Percentiles rank a stretch among this genome's conserved stretches.
Evolutionary conservation across 2,329 filamentous ascomycete genomes (phyloP).

Genomic region (Torrubiella hemipterigena): DNA sequence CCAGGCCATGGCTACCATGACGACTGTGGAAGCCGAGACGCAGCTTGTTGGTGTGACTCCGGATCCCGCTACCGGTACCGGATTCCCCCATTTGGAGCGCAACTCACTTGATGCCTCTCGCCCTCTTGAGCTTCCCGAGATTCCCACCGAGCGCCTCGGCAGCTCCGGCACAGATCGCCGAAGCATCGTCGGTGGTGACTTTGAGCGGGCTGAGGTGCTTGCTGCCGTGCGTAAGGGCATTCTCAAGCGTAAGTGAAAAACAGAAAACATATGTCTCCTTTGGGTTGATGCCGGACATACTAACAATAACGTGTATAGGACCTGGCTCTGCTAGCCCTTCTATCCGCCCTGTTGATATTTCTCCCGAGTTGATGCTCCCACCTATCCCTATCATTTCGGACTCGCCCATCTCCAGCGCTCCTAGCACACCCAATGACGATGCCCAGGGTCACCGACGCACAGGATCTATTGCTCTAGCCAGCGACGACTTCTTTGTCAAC

Average conservation of each 20-base stretch:
- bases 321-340: constrained; percentile 59
- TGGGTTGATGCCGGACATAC: background rate
- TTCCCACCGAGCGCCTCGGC: constrained; percentile 36
- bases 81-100: constrained; percentile 73
- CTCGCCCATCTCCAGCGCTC: constrained; percentile 73
- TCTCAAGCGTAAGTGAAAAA: constrained; percentile 66
- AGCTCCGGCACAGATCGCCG: constrained; percentile 57
- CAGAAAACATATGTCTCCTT: no score
- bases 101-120: constrained; percentile 65
- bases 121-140: constrained; percentile 31
- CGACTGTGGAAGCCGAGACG: constrained; percentile 51
- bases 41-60: constrained; percentile 36
- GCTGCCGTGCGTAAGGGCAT: constrained; percentile 93
- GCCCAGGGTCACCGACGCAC: constrained; percentile 52
- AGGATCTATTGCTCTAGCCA: constrained; percentile 62
- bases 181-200: constrained; percentile 85
- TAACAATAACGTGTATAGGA: constrained; percentile 11
- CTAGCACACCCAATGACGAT: constrained; percentile 79
- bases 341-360: constrained; percentile 47
- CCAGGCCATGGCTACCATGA: constrained; percentile 82
- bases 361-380: constrained; percentile 43
- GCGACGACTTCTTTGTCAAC: constrained; percentile 82
- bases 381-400: constrained; percentile 55
- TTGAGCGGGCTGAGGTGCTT: constrained; percentile 80
- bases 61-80: constrained; percentile 59